Evolutionary conservation across 768 basidiomycete genomes (phyloP), one percentile per base, ranked within the genome.

Genomic region (Aureoboletus auriporus): DNA sequence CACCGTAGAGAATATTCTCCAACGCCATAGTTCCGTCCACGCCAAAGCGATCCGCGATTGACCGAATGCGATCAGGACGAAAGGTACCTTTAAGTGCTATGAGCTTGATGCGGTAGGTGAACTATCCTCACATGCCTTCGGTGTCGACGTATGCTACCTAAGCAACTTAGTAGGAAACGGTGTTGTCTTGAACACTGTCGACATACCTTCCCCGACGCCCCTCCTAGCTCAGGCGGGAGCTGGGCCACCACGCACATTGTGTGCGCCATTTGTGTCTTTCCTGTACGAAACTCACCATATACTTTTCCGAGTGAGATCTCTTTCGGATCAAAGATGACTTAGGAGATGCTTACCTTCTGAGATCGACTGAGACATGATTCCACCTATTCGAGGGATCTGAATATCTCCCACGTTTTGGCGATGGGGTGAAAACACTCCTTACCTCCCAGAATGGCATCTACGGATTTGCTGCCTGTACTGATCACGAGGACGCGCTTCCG

Each of bases 241-340:
- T 98, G 94, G 5, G 91, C 69, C 5, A 93, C 73, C 7, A 98
- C 90, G 58, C 89, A 91, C 78, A 96, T 87, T 11, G 94, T 98
- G 68, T 96, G 95, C 23, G 91, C 92, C 42, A 95, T 74, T 63
- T 98, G 95, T 6, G 94, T 96, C 70, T 95, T 94, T 28, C 94
- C 94, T 0, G 95, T 97, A 29, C 94, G 80, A 67, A 89, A 97
- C 68, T 98, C 94, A 39, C 95, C 94, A 60, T 93, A 98, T 2
- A 97, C 93, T 92, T 50, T 13, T 26, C 20, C 7, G 8, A 39
- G 42, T 38, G 46, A 35, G 46, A 44, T 47, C 44, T 17, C 14
- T 28, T 17, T 42, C 11, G 12, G 39, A 42, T 29, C 11, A 26
- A 39, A 27, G 29, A 39, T 14, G 17, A 26, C 31, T 17, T 27